Evolutionary conservation across 78 protist genomes (phyloP).

Genomic region (Dictyostelium capitatum): DNA sequence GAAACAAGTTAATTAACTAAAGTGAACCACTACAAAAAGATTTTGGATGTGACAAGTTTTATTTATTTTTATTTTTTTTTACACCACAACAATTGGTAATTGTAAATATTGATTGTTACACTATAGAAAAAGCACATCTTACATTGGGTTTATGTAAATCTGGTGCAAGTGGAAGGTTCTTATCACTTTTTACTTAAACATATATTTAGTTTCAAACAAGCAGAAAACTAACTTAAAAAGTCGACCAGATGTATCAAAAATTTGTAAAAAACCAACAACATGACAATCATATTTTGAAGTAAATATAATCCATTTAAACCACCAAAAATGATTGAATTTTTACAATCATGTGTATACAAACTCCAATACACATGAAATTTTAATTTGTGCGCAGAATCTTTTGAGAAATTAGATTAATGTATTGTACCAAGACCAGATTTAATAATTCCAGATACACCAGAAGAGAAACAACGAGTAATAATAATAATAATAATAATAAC

Average conservation of each 20-base stretch:
- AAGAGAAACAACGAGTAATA: conserved; percentile 18
- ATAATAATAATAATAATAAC: conserved; percentile 21
- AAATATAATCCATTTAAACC: conserved; percentile 75
- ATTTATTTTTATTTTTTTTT: no score
- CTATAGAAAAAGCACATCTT: conserved; percentile 57
- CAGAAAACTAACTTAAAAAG: no score
- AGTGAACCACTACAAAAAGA: no score
- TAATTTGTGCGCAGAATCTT: conserved; percentile 79
- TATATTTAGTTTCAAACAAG: no score
- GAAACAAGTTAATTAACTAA: no score
- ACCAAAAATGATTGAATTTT: conserved; percentile 84
- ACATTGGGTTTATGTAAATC: conserved; percentile 37
- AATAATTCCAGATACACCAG: conserved; percentile 59
- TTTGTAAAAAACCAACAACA: conserved; percentile 54
- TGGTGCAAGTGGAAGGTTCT: conserved; percentile 32
- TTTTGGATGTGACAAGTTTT: no score
- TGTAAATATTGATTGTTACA: conserved; percentile 6
- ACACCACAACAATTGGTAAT: no score
- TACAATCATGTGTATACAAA: conserved; percentile 69
- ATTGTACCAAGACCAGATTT: conserved; percentile 77
- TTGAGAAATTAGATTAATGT: conserved; percentile 63
- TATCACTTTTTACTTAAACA: neutral
- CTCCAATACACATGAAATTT: conserved; percentile 49
- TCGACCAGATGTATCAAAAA: conserved; percentile 51
- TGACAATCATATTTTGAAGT: conserved; percentile 71